Percentiles rank a stretch among this genome's conserved stretches.
These are phyloP conservation scores for Boletus tomentosulus DNA, from an alignment of 768 basidiomycete species.

Conservation along the genomic window DNA sequence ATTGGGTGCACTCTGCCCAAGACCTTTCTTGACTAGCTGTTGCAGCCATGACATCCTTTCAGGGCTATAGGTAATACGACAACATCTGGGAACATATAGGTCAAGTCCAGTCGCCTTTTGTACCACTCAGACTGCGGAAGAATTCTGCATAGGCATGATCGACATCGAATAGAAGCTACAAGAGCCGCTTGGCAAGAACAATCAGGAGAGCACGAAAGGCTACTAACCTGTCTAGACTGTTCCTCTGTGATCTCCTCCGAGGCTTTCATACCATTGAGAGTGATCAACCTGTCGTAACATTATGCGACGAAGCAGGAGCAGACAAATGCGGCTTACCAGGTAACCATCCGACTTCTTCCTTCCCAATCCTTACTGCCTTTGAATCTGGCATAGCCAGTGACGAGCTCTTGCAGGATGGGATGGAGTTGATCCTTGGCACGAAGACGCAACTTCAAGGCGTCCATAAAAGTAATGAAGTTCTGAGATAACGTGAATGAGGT, in stretches of 20 bases:
- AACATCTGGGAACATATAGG: neutral
- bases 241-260: slow-evolving; percentile 96
- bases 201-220: neutral
- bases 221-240: slow-evolving; percentile 79
- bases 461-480: slow-evolving; percentile 99
- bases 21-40: too few relatives aligned
- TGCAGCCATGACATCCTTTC: too few relatives aligned
- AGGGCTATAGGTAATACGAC: neutral
- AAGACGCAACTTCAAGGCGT: slow-evolving; percentile 86
- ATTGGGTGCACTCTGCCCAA: too few relatives aligned
- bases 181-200: neutral
- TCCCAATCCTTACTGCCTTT: slow-evolving; percentile 97
- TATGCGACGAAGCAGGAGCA: neutral
- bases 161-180: slow-evolving; percentile 89
- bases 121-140: slow-evolving; percentile 65
- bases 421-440: slow-evolving; percentile 98
- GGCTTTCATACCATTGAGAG: slow-evolving; percentile 94
- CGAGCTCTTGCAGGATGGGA: slow-evolving; percentile 91
- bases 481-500: slow-evolving; percentile 25
- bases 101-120: slow-evolving; percentile 31
- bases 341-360: slow-evolving; percentile 83
- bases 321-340: slow-evolving; percentile 57
- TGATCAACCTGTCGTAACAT: slow-evolving; percentile 69
- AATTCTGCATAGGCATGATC: slow-evolving; percentile 95
- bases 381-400: slow-evolving; percentile 90